Evolutionary conservation across 1,284 basidiomycete species (phyloP).

Genomic region (Melampsora occidentalis): DNA sequence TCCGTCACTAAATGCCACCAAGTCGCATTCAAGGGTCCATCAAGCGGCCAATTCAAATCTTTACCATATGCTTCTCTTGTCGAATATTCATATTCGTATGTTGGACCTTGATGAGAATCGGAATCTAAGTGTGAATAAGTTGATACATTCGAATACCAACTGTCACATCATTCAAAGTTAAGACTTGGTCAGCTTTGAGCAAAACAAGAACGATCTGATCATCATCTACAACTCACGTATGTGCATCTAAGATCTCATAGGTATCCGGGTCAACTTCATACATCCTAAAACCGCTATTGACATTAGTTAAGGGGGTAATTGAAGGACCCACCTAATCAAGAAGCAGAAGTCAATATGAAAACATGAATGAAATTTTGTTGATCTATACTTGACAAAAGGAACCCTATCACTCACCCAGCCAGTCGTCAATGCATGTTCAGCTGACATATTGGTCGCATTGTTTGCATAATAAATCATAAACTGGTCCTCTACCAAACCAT

Average conservation of each 20-base stretch:
- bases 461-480: slow-evolving; percentile 63
- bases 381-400: slow-evolving; percentile 53
- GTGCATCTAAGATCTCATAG: slow-evolving; percentile 60
- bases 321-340: background rate
- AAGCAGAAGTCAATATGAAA: slow-evolving; percentile 55
- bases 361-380: slow-evolving; percentile 59
- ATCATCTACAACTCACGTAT: background rate
- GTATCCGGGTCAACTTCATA: slow-evolving; percentile 62
- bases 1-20: slow-evolving; percentile 67
- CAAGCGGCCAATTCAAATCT: slow-evolving; percentile 44
- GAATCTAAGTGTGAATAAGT: background rate
- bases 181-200: background rate
- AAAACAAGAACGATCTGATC: slow-evolving; percentile 52
- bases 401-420: background rate
- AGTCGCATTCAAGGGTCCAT: slow-evolving; percentile 55
- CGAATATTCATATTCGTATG: slow-evolving; percentile 56
- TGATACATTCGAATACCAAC: background rate
- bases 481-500: slow-evolving; percentile 56
- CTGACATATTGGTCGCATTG: slow-evolving; percentile 57
- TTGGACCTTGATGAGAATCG: slow-evolving; percentile 49
- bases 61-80: slow-evolving; percentile 58
- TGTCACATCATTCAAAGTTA: background rate
- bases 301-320: slow-evolving; percentile 28
- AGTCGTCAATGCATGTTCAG: slow-evolving; percentile 59
- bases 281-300: slow-evolving; percentile 60